phyloP scores from a whole-genome alignment of 2,329 filamentous ascomycete species.

The Nemania abortiva region DNA sequence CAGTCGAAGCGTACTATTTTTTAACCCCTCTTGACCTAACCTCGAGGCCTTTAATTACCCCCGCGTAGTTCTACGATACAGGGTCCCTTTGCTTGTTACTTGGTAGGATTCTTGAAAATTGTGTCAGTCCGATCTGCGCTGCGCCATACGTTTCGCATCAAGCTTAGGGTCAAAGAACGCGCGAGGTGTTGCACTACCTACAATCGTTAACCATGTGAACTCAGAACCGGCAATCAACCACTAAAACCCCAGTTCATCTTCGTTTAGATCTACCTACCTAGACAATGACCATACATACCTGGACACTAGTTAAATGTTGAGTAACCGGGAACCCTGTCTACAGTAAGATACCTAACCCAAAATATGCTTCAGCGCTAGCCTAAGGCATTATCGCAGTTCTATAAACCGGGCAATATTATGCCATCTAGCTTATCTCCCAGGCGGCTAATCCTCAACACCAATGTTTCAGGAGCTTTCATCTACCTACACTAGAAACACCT shows the following conservation, averaged over 20 bases:
- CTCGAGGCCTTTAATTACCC: not conserved
- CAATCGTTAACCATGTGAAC: not conserved
- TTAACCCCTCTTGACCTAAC: too few relatives aligned
- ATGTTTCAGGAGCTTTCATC: constrained; percentile 12
- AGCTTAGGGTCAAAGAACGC: not conserved
- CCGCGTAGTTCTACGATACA: not conserved
- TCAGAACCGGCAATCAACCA: not conserved
- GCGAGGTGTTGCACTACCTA: not conserved
- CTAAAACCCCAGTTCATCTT: not conserved
- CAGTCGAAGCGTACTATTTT: too few relatives aligned
- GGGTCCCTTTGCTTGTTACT: not conserved
- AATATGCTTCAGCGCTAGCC: not conserved
- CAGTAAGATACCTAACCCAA: not conserved
- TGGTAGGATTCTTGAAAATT: not conserved
- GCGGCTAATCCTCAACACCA: constrained; percentile 1
- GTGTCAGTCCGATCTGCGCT: not conserved
- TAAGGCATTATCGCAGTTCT: not conserved
- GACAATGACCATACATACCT: not conserved
- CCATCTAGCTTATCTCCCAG: not conserved
- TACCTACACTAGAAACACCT: not conserved
- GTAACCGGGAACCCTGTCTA: not conserved
- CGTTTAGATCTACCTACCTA: not conserved
- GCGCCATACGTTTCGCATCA: not conserved
- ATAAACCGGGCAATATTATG: constrained; percentile 7
- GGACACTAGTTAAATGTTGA: not conserved